Percentiles rank a stretch among this genome's conserved stretches.
phyloP scores from a whole-genome alignment of 2,329 filamentous ascomycete genomes.

The Nothophoma quercina region DNA sequence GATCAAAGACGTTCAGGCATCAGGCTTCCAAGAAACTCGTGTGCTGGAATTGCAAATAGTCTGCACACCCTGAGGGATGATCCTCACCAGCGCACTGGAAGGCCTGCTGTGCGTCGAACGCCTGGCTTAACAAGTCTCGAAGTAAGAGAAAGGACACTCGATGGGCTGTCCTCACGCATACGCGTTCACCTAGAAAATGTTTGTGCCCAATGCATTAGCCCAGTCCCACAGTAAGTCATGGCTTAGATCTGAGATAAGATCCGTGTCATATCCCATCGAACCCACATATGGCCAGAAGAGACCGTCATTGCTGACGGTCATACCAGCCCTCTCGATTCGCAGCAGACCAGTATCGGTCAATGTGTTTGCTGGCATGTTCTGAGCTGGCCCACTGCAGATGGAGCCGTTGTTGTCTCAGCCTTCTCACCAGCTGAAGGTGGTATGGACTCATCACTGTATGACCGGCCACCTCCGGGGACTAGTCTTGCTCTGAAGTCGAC shows the following conservation, averaged over 20 bases:
- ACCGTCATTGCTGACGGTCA: neutral
- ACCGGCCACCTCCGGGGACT: neutral
- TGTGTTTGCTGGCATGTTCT: neutral
- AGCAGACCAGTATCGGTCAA: neutral
- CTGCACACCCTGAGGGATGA: too few species aligned
- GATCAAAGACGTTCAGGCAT: too few species aligned
- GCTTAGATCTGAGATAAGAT: slow-evolving; percentile 4
- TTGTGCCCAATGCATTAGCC: slow-evolving; percentile 15
- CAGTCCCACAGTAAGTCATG: slow-evolving; percentile 17
- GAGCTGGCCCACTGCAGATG: neutral
- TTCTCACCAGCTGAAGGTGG: neutral
- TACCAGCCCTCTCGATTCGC: neutral
- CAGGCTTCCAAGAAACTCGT: too few species aligned
- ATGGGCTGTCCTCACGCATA: too few species aligned
- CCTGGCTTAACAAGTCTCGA: too few species aligned
- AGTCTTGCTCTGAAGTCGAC: slow-evolving; percentile 18
- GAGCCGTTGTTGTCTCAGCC: neutral
- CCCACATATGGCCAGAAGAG: slow-evolving; percentile 6
- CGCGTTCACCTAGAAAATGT: neutral
- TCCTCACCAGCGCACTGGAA: too few species aligned
- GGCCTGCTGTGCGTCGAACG: too few species aligned
- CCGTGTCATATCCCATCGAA: slow-evolving; percentile 1
- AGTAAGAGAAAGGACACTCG: too few species aligned
- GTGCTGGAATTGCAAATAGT: too few species aligned
- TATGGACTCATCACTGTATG: neutral